These are phyloP conservation scores for Biancaea sappan DNA, from an alignment of 306 rosid genomes.

Conservation along the genomic window DNA sequence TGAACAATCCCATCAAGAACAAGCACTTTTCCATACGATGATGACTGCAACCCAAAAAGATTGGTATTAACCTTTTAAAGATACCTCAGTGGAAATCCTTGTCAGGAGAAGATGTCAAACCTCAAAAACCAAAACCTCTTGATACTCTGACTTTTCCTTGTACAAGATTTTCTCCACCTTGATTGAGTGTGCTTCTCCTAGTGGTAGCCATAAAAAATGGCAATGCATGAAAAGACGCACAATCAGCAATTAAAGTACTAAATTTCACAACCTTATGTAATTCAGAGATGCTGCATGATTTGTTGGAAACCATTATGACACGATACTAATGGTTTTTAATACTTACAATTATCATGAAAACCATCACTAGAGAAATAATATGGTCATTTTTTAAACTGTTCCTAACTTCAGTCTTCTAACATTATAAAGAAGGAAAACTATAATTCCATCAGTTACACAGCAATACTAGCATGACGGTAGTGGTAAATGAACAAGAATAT, in stretches of 20 bases:
- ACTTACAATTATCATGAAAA: background rate
- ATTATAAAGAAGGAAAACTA: constrained; percentile 11
- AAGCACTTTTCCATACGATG: constrained; percentile 86
- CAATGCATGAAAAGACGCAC: constrained; percentile 8
- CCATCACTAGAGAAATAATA: constrained; percentile 6
- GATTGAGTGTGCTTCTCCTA: constrained; percentile 95
- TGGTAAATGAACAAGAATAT: background rate
- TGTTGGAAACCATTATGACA: too few species aligned
- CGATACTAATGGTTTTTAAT: too few species aligned
- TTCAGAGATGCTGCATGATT: background rate
- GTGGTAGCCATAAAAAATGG: constrained; percentile 26
- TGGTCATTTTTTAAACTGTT: background rate
- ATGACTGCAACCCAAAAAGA: constrained; percentile 59
- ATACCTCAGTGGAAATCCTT: constrained; percentile 19
- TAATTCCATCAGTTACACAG: constrained; percentile 4
- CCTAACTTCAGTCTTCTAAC: constrained; percentile 6
- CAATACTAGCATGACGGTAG: background rate
- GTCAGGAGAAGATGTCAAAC: constrained; percentile 48
- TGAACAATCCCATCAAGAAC: constrained; percentile 98
- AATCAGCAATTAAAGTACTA: constrained; percentile 4
- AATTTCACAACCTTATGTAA: background rate
- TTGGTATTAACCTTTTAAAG: constrained; percentile 22
- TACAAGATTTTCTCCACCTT: constrained; percentile 66
- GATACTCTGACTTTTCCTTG: constrained; percentile 81
- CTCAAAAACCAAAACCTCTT: constrained; percentile 94